phyloP scores from a whole-genome alignment of 2,329 filamentous ascomycete genomes.

The Kalmusia sp. region DNA sequence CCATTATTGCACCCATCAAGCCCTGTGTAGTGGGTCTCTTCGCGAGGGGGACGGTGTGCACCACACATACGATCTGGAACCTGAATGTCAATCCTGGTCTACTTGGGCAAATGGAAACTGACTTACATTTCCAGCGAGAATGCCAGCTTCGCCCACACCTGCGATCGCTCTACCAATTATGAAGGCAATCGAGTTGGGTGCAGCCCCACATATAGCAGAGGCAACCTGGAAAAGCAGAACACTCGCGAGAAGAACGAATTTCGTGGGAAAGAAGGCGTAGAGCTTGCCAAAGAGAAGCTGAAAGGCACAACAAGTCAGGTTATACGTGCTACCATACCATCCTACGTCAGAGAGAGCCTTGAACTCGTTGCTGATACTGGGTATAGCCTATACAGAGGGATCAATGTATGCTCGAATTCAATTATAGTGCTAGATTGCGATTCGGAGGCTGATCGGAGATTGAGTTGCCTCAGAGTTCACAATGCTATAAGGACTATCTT shows the following conservation, averaged over 20 bases:
- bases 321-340: conserved; percentile 48
- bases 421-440: no score
- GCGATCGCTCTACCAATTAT: conserved; percentile 58
- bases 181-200: conserved; percentile 50
- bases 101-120: no score
- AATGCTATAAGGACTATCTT: no score
- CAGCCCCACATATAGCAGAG: conserved; percentile 48
- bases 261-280: conserved; percentile 54
- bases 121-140: conserved; percentile 51
- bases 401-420: no score
- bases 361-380: conserved; percentile 36
- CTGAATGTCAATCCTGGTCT: no score
- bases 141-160: conserved; percentile 56
- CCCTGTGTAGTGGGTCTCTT: conserved; percentile 52
- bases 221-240: conserved; percentile 54
- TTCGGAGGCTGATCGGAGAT: no score
- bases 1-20: conserved; percentile 52
- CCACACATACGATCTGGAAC: conserved; percentile 23
- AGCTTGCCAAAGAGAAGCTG: conserved; percentile 57
- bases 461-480: no score
- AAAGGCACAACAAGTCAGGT: conserved; percentile 54
- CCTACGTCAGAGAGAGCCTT: conserved; percentile 33
- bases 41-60: conserved; percentile 45
- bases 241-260: conserved; percentile 44
- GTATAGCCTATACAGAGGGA: conserved; percentile 21